These are phyloP conservation scores for Yarrowia sp. DNA, from an alignment of 805 yeast species.

Conservation along the genomic window DNA sequence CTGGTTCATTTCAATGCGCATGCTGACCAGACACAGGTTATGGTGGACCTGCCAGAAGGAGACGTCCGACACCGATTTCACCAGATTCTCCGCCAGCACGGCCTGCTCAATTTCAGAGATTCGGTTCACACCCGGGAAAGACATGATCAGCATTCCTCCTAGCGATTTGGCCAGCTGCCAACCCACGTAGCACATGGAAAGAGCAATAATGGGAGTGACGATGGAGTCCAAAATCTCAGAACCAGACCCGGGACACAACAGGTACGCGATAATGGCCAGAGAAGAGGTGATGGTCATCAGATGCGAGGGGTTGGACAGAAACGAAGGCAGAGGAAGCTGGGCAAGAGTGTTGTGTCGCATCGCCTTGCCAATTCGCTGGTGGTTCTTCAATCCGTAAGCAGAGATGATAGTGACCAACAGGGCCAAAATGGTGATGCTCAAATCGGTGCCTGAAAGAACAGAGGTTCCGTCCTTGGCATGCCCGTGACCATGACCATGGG, in stretches of 20 bases:
- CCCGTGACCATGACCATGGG: conserved; percentile 41
- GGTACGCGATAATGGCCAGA: conserved; percentile 47
- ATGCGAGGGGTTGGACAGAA: conserved; percentile 47
- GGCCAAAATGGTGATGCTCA: conserved; percentile 46
- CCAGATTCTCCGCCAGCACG: conserved; percentile 46
- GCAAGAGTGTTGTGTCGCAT: conserved; percentile 41
- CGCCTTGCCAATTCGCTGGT: conserved; percentile 47
- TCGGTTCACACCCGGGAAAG: conserved; percentile 52
- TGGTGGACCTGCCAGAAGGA: conserved; percentile 56
- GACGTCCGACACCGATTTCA: conserved; percentile 48
- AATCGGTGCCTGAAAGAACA: conserved; percentile 39
- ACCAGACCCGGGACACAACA: conserved; percentile 46
- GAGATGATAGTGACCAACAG: conserved; percentile 49
- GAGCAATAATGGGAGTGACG: conserved; percentile 52
- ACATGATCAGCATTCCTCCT: conserved; percentile 56
- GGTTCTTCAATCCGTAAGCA: conserved; percentile 50
- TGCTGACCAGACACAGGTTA: conserved; percentile 53
- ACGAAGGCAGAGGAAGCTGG: conserved; percentile 41
- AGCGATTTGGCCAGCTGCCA: conserved; percentile 52
- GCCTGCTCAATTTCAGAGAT: conserved; percentile 46
- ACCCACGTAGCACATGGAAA: conserved; percentile 53
- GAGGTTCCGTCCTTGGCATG: conserved; percentile 17
- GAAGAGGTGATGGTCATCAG: conserved; percentile 49
- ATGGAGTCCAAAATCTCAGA: conserved; percentile 48
- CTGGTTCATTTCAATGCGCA: conserved; percentile 49